Evolutionary conservation across 2,329 filamentous ascomycete genomes (phyloP).

Genomic region (Colletotrichum coccodes): DNA sequence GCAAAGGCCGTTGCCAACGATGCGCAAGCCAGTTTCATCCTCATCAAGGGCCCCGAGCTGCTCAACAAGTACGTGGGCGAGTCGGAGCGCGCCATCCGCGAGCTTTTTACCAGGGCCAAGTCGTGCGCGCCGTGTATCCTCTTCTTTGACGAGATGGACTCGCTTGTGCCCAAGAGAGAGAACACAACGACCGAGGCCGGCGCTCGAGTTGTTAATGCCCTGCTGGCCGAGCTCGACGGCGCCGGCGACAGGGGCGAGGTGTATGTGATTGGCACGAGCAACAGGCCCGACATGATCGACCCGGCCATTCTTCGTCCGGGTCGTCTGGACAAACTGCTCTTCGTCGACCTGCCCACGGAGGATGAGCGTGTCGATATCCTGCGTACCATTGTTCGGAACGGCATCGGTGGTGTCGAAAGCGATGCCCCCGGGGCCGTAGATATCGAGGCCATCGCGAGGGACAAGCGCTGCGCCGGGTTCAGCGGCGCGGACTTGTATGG

Average conservation of each 20-base stretch:
- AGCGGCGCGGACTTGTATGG: slow-evolving; percentile 73
- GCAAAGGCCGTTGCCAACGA: slow-evolving; percentile 97
- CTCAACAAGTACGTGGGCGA: slow-evolving; percentile 99
- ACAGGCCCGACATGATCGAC: slow-evolving; percentile 96
- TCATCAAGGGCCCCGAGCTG: slow-evolving; percentile 94
- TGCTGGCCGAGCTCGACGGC: slow-evolving; percentile 94
- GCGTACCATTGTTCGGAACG: slow-evolving; percentile 69
- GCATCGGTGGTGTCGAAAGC: slow-evolving; percentile 49
- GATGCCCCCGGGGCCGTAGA: slow-evolving; percentile 51
- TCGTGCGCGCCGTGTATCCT: slow-evolving; percentile 91
- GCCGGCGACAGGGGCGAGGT: slow-evolving; percentile 83
- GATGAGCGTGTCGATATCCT: slow-evolving; percentile 89
- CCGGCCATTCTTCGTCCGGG: slow-evolving; percentile 93
- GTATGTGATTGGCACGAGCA: slow-evolving; percentile 95
- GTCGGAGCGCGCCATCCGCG: slow-evolving; percentile 90
- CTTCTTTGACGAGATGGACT: slow-evolving; percentile 92
- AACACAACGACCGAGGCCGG: slow-evolving; percentile 83
- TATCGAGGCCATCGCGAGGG: slow-evolving; percentile 73
- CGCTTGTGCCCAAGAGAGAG: slow-evolving; percentile 86
- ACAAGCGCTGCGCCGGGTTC: slow-evolving; percentile 77
- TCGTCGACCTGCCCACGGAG: slow-evolving; percentile 84
- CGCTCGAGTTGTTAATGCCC: slow-evolving; percentile 90
- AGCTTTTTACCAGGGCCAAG: slow-evolving; percentile 89
- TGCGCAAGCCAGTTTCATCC: slow-evolving; percentile 97
- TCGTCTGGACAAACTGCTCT: slow-evolving; percentile 87